Base-by-base conservation (phyloP, 1,284 basidiomycete species). In the Paramarasmius palmivorus region DNA sequence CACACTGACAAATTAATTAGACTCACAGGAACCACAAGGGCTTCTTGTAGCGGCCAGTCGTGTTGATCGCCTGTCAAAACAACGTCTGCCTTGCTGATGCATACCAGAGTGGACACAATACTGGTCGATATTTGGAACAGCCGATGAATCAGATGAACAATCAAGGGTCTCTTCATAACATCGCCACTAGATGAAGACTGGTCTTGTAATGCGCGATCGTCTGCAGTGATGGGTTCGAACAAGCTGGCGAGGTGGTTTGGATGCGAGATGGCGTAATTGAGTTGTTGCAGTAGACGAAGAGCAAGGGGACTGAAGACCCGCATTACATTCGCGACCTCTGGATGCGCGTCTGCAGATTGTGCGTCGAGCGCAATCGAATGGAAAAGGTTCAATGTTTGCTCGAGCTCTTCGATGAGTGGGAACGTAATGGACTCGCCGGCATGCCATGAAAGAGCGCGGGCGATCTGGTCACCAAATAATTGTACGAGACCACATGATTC, bases 261-360 rank as follows among this genome's bases (percentile, higher is more conserved):
- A 70, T 97, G 95, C 1, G 92, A 89, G 50, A 96, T 77, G 0
- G 93, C 90, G 62, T 95, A 94, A 65, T 93, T 93, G 53, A 96
- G 70, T 57, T 94, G 90, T 65, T 93, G 92, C 0, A 98, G 74
- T n/a, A 95, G 79, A 35, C 81, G 72, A 17, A 95, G 73, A 0
- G 85, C 84, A 53, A 82, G 82, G 2, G 75, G 73, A 2, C 83
- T 81, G 66, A 92, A 92, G 12, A 82, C 82, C 0, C 77, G 76
- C 35, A 94, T 73, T 1, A 92, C 79, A 57, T 83, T 81, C 51
- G 77, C 76, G 26, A 83, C 76, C 2, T 77, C 75, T 1, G 75
- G 68, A 42, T 78, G 75, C 38, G 74, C 71, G 52, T 75, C 75
- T 36, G 70, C 72, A 45, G 70, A 67, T 14, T 71, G 73, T 7